Evolutionary conservation across 345 rosid species (phyloP), one percentile per base, ranked within the genome.

Genomic region (Brassica nigra): DNA sequence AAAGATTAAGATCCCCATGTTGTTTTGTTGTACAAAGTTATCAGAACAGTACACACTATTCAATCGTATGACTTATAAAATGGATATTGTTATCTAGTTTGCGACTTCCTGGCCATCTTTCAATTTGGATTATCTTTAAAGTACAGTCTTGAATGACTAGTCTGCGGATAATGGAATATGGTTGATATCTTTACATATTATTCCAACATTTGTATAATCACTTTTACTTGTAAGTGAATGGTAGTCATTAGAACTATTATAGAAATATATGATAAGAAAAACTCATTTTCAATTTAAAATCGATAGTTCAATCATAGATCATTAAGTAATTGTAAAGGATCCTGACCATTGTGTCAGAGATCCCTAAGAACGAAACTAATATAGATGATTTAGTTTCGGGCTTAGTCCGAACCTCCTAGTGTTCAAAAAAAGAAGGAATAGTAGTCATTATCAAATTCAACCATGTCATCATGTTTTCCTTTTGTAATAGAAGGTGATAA

Each of bases 21-120:
- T 68, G 18, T 57, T 28, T 33, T 68, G 71, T 79, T 79, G 82
- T 79, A 79, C 78, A 79, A 78, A 79, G 61, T 39, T 58, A 65
- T 58, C 44, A 71, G 73, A 52, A 62, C 66, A 63, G 11, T 52
- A 77, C 62, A 59, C 16, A 27, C 10, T 42, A 42, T 10, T 44
- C 4, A 29, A 55, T 42, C 49, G 1, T 37, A 37, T 42, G 14
- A 42, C 49, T 39, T 39, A 39, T 39, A 14, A 42, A 42, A 42
- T 42, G 49, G 1, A 15, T 54, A 15, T 16, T 1, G 59, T 15
- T 54, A 15, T 54, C 23, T 54, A 16, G 59, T 54, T 54, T 6
- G 59, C 59, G 59, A 16, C 23, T 16, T 54, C 27, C 23, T 15
- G 27, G 16, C 23, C 59, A 54, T 54, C 59, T 54, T 54, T 9